Conservation (phyloP, 148 eudicot genomes). For the Rhododendron simsii region DNA sequence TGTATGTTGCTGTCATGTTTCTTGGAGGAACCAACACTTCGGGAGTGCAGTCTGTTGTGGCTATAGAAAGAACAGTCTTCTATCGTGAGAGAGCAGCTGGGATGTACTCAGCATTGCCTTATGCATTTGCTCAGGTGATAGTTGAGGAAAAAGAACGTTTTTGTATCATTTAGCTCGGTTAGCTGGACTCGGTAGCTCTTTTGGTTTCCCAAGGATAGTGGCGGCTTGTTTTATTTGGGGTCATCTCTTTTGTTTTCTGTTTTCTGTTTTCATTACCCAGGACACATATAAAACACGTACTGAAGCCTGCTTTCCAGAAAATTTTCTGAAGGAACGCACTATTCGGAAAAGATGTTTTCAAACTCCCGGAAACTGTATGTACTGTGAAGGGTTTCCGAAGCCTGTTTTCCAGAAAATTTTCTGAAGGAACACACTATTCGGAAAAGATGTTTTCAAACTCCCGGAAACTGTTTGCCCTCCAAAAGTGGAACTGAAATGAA, state of each 20-base stretch:
- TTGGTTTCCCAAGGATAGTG: not conserved
- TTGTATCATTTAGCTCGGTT: not conserved
- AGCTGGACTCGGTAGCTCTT: not conserved
- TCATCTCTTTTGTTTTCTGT: not conserved
- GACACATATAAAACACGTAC: not conserved
- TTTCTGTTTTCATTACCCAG: not conserved
- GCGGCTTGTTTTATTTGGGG: not conserved
- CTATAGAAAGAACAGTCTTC: slow-evolving; percentile 48
- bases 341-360: not conserved
- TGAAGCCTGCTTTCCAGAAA: not conserved
- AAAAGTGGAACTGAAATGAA: not conserved
- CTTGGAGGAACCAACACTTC: slow-evolving; percentile 47
- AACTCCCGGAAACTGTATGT: not conserved
- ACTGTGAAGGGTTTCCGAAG: not conserved
- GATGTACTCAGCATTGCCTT: slow-evolving; percentile 50
- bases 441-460: not conserved
- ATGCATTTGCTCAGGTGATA: slow-evolving; percentile 49
- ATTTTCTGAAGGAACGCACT: not conserved
- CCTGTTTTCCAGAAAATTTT: not conserved
- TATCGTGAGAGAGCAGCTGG: slow-evolving; percentile 57
- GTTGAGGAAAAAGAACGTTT: not conserved
- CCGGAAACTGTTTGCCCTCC: not conserved
- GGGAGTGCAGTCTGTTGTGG: slow-evolving; percentile 39
- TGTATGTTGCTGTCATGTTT: slow-evolving; percentile 38
- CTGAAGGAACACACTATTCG: not conserved